Evolutionary conservation across 208 protist genomes (phyloP), one percentile per base, ranked within the genome.

Genomic region (Trypanosoma melophagium): DNA sequence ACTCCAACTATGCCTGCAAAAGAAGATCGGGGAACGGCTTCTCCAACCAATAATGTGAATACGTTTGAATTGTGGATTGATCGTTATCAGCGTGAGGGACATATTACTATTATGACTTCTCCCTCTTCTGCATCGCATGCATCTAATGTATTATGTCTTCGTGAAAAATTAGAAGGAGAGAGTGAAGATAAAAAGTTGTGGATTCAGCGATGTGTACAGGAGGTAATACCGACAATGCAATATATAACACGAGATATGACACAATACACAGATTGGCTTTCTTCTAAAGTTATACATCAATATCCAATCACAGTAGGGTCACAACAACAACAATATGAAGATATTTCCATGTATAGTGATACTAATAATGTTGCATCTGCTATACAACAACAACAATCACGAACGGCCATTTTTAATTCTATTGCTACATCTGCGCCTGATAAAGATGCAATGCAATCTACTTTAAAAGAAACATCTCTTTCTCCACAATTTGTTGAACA

Each of bases 1-100:
- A 12, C 42, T 47, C 42, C 42, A 47, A 3, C 42, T 10, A 10
- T 1, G 5, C 1, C 28, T 47, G 2, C 42, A 47, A 47, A 47
- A 47, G 42, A 35, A 35, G 28, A 35, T 35, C 28, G 28, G 1
- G 28, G 1, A 35, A 35, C 28, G 5, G 5, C 3, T 42, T 22
- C 21, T 25, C 12, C 47, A 9, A 14, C 2, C 44, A 49, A 25
- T 22, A 38, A 9, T 50, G 14, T 4, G 7, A 73, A 60, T 47
- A 55, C 42, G 13, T 58, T 66, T 52, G 42, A 40, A 55, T 42
- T 13, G 3, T 62, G 45, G 14, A 73, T 73, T 54, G 67, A 66
- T 16, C 49, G 53, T 14, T 41, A 35, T 2, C 21, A 59, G 21
- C 47, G 67, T 7, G 41, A 56, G 4, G 60, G 60, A 14, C 17